These are phyloP conservation scores for Lichenothelia convexa DNA, from an alignment of 495 filamentous ascomycete genomes.

Conservation along the genomic window DNA sequence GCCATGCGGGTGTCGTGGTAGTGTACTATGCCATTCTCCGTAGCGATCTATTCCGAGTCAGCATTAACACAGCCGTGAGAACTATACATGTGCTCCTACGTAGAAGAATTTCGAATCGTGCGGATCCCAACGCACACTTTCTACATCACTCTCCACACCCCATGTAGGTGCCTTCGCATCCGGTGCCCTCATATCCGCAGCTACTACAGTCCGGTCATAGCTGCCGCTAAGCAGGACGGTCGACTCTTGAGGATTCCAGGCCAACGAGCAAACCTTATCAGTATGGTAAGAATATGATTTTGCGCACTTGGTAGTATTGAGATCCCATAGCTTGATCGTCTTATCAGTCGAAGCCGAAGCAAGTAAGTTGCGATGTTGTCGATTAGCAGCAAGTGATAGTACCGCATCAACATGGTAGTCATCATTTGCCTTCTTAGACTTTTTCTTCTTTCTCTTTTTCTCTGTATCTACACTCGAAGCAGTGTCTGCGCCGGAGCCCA, in stretches of 20 bases:
- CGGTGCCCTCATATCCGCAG: conserved; percentile 83
- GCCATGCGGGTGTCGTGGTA: conserved; percentile 60
- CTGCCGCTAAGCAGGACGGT: conserved; percentile 80
- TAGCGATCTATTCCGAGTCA: conserved; percentile 44
- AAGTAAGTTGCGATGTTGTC: conserved; percentile 84
- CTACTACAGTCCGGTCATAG: conserved; percentile 84
- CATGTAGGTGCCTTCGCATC: conserved; percentile 60
- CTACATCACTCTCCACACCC: conserved; percentile 88
- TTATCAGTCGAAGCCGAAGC: conserved; percentile 91
- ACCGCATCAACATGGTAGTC: conserved; percentile 90
- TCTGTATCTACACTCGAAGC: conserved; percentile 30
- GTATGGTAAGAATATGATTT: conserved; percentile 83
- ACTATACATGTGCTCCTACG: conserved; percentile 18
- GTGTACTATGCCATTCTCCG: conserved; percentile 77
- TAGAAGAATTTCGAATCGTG: conserved; percentile 89
- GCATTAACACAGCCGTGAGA: neutral
- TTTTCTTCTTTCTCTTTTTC: conserved; percentile 63
- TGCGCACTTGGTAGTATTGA: conserved; percentile 76
- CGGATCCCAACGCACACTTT: conserved; percentile 79
- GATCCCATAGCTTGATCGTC: conserved; percentile 94
- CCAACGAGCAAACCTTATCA: conserved; percentile 87
- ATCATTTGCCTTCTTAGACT: conserved; percentile 70
- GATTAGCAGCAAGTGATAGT: conserved; percentile 75
- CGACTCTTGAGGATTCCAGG: conserved; percentile 77
- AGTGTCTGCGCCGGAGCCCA: conserved; percentile 60